These are phyloP conservation scores for Metschnikowia kofuensis DNA, from an alignment of 805 yeast genomes.

Conservation along the genomic window DNA sequence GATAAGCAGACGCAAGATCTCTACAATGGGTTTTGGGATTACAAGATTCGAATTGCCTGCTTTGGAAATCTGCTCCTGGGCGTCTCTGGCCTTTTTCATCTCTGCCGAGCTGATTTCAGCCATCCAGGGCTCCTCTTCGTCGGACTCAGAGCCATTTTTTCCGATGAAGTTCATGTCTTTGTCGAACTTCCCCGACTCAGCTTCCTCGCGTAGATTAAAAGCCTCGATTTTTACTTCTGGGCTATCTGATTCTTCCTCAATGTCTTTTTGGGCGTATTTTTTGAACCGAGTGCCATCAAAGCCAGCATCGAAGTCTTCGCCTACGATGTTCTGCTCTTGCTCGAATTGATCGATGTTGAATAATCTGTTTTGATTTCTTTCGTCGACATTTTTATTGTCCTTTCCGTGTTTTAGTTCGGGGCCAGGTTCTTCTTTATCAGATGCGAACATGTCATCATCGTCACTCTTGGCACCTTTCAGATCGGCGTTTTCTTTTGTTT, in stretches of 20 bases:
- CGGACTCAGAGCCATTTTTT: constrained; percentile 29
- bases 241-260: background rate
- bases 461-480: background rate
- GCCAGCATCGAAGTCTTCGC: constrained; percentile 15
- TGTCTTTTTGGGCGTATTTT: constrained; percentile 10
- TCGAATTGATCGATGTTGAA: constrained; percentile 22
- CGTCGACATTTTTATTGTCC: background rate
- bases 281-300: background rate
- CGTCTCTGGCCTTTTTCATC: constrained; percentile 37
- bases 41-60: background rate
- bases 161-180: constrained; percentile 56
- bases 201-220: constrained; percentile 57
- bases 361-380: constrained; percentile 1
- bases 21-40: constrained; percentile 7
- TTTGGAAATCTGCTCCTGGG: constrained; percentile 14
- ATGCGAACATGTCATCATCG: constrained; percentile 45
- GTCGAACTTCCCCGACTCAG: constrained; percentile 59
- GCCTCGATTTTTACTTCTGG: constrained; percentile 46
- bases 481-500: constrained; percentile 14
- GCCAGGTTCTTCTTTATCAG: constrained; percentile 12
- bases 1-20: constrained; percentile 32
- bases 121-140: constrained; percentile 24
- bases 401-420: background rate
- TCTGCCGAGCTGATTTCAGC: constrained; percentile 8
- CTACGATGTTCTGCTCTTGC: constrained; percentile 22